Evolutionary conservation across 352 stramenopile genomes (phyloP).

Genomic region (Globisporangium canariense): DNA sequence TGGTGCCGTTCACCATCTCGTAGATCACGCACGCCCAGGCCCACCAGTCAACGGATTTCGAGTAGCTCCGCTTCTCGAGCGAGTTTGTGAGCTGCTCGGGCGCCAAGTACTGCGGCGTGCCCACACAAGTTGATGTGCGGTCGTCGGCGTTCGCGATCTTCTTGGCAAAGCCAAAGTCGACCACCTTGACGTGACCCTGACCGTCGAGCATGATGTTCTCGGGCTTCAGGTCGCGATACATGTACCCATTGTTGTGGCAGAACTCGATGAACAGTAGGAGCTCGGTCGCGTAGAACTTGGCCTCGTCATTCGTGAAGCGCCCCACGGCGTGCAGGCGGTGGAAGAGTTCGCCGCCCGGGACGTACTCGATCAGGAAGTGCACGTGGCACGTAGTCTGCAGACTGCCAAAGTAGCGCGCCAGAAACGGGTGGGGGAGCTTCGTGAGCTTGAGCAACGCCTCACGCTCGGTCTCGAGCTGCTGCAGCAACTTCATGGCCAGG

Average conservation of each 20-base stretch:
- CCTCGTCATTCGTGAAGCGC: conserved; percentile 54
- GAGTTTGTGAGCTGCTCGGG: conserved; percentile 73
- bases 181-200: conserved; percentile 56
- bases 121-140: conserved; percentile 51
- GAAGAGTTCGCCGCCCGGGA: conserved; percentile 65
- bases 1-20: conserved; percentile 67
- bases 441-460: conserved; percentile 42
- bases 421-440: conserved; percentile 41
- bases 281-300: conserved; percentile 78
- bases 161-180: conserved; percentile 73
- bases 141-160: conserved; percentile 28
- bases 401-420: conserved; percentile 57
- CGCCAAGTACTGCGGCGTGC: conserved; percentile 69
- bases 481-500: conserved; percentile 52
- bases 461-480: conserved; percentile 51
- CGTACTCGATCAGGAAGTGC: conserved; percentile 70
- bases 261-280: conserved; percentile 55
- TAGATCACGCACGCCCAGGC: conserved; percentile 78
- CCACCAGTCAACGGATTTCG: conserved; percentile 81
- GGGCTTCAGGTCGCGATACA: conserved; percentile 89
- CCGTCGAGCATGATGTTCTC: conserved; percentile 89
- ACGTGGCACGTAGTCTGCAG: conserved; percentile 57
- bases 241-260: conserved; percentile 50
- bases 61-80: conserved; percentile 58
- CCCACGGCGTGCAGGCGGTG: conserved; percentile 49